Evolutionary conservation across 768 basidiomycete genomes (phyloP), one percentile per base, ranked within the genome.

Genomic region (Leccinellum rugosiceps): DNA sequence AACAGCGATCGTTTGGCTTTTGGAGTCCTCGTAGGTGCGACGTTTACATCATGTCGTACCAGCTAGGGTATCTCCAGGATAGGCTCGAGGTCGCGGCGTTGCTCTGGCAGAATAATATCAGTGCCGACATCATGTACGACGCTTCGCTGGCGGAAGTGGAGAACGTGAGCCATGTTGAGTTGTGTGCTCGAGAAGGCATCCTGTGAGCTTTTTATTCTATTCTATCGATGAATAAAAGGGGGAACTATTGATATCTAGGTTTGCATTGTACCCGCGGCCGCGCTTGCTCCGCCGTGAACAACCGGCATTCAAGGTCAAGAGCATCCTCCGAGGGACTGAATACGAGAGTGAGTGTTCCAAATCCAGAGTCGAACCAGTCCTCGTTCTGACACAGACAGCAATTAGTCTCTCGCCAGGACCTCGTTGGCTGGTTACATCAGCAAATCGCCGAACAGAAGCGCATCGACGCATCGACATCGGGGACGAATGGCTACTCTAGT

Each of bases 1-100:
- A 92, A 65, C 83, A 86, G 58, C 83, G 84, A 11, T 92, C 92
- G 0, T 94, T 92, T 59, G 92, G 92, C 0, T 90, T 84, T 66
- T 94, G 90, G 90, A 90, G 89, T 70, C 92, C 92, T n/a, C 80
- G 91, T 15, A 78, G 90, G 38, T 93, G 92, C 62, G 92, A 94
- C 61, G 92, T 94, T 11, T 94, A 93, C 60, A 79, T 94, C 13
- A 83, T 92, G 26, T 90, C 90, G 0, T 90, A 86, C 58, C 85
- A 89, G 59, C 76, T 83, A 8, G 91, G 92, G 10, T 80, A 85
- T 65, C 74, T 94, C 34, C 83, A 85, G 59, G 92, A 92, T 52
- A 80, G 92, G 44, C 78, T 94, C 17, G 89, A 93, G 63, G 81
- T 92, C 2, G 88, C 84, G 13, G 76, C 89, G 0, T 81, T 86